Conservation (phyloP, 2,329 filamentous ascomycete species). For the Fusarium nelsonii region DNA sequence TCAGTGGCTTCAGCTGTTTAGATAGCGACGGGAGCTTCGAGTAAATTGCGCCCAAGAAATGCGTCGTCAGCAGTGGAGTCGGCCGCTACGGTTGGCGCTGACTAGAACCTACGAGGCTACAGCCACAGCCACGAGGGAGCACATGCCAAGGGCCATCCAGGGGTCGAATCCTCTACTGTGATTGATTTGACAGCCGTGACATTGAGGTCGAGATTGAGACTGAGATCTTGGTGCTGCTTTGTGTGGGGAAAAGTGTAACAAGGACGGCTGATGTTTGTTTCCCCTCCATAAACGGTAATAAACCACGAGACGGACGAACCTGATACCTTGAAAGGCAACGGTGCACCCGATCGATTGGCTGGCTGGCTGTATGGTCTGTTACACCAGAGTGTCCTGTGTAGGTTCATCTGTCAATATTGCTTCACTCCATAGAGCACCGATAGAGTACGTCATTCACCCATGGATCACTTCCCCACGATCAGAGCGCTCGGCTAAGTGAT, state of each 20-base stretch:
- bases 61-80: slow-evolving; percentile 43
- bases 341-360: slow-evolving; percentile 3
- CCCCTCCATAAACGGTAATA: slow-evolving; percentile 24
- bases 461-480: slow-evolving; percentile 2
- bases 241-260: slow-evolving; percentile 23
- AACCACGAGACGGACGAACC: slow-evolving; percentile 29
- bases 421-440: neutral
- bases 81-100: slow-evolving; percentile 18
- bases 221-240: neutral
- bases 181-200: neutral
- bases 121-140: slow-evolving; percentile 21
- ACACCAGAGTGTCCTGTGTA: neutral
- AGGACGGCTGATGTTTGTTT: slow-evolving; percentile 3
- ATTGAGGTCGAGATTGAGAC: neutral
- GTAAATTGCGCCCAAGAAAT: slow-evolving; percentile 35
- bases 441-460: slow-evolving; percentile 6
- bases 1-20: neutral
- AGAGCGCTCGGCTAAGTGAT: slow-evolving; percentile 4
- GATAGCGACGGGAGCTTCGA: slow-evolving; percentile 1
- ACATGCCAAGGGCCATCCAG: slow-evolving; percentile 18
- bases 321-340: slow-evolving; percentile 16
- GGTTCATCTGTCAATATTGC: neutral
- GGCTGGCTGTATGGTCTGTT: neutral
- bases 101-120: neutral
- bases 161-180: neutral